Percentiles rank a stretch among this genome's conserved stretches.
Conservation (phyloP, 305 asterid genomes). For the Solanum aculeatissimum region DNA sequence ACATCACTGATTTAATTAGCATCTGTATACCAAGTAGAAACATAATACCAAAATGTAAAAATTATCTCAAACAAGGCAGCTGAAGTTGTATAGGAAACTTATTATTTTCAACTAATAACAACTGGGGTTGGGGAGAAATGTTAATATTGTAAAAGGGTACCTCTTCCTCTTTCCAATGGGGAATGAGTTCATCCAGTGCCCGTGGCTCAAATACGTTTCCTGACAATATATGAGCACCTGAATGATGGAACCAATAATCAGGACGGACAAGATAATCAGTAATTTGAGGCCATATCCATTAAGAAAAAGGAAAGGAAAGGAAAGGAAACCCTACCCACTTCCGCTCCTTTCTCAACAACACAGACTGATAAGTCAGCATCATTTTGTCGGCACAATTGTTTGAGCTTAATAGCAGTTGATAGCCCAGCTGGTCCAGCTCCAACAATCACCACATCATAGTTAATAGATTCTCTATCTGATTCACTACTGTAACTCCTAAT, state of each 20-base stretch:
- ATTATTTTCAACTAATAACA: neutral
- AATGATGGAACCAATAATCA: constrained; percentile 3
- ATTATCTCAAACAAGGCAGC: neutral
- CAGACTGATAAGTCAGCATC: constrained; percentile 81
- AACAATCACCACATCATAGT: constrained; percentile 88
- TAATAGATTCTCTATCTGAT: constrained; percentile 51
- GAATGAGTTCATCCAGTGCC: constrained; percentile 90
- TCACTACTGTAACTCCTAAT: constrained; percentile 45
- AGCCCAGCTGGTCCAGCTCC: constrained; percentile 99
- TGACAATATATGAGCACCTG: constrained; percentile 94
- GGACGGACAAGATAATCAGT: neutral
- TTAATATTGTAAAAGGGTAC: constrained; percentile 10
- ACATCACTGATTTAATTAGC: neutral
- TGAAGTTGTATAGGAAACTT: neutral
- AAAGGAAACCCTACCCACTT: constrained; percentile 55
- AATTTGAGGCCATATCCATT: neutral
- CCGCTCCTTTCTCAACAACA: constrained; percentile 96
- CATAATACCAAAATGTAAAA: neutral
- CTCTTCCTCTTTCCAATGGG: constrained; percentile 82
- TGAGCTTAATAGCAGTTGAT: constrained; percentile 86
- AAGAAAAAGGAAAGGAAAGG: neutral
- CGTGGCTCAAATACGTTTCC: constrained; percentile 97
- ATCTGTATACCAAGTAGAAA: neutral
- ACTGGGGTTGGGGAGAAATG: neutral
- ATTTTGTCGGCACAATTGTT: constrained; percentile 71